Conservation (phyloP, 2,329 filamentous ascomycete species). For the Paraphaeosphaeria sporulosa region DNA sequence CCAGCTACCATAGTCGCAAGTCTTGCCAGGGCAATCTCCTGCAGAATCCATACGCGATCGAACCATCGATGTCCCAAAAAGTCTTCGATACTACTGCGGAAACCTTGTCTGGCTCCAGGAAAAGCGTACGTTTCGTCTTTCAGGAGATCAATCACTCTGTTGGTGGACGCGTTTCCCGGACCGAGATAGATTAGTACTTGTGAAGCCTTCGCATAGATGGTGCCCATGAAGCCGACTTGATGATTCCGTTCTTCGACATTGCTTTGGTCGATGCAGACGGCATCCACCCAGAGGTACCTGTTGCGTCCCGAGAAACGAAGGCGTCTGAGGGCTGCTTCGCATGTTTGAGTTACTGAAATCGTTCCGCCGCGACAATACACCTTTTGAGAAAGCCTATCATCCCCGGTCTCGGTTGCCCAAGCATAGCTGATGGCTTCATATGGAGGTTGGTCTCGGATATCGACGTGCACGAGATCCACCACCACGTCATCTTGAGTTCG, state of each 20-base stretch:
- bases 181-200: slow-evolving; percentile 24
- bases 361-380: slow-evolving; percentile 13
- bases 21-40: slow-evolving; percentile 27
- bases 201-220: slow-evolving; percentile 13
- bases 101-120: too few species aligned
- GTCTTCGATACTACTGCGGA: background rate
- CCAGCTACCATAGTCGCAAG: slow-evolving; percentile 16
- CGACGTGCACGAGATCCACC: slow-evolving; percentile 15
- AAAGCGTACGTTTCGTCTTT: slow-evolving; percentile 7
- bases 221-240: slow-evolving; percentile 17
- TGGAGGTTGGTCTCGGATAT: slow-evolving; percentile 13
- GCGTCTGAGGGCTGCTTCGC: slow-evolving; percentile 8
- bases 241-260: slow-evolving; percentile 17
- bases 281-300: slow-evolving; percentile 19
- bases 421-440: slow-evolving; percentile 35
- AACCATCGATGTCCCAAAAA: slow-evolving; percentile 15
- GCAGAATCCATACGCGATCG: slow-evolving; percentile 28
- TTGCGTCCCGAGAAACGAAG: slow-evolving; percentile 3
- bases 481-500: slow-evolving; percentile 5
- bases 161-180: background rate
- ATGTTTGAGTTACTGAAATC: slow-evolving; percentile 10
- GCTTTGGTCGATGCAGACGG: slow-evolving; percentile 18
- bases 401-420: slow-evolving; percentile 21
- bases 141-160: slow-evolving; percentile 16
- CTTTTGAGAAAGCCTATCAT: slow-evolving; percentile 11